Conservation (phyloP, 306 rosid genomes). For the Trifolium repens region DNA sequence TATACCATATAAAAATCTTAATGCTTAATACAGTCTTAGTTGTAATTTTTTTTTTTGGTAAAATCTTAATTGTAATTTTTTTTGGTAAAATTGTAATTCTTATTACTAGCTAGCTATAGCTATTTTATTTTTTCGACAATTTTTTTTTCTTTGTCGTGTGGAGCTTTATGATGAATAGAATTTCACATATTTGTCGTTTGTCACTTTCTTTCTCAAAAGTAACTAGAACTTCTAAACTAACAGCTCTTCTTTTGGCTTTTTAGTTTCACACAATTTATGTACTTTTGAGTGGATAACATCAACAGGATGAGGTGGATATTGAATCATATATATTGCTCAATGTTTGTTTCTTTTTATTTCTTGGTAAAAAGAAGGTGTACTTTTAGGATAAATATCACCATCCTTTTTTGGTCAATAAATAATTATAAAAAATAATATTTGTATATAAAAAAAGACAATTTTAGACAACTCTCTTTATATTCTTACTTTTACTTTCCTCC, state of each 20-base stretch:
- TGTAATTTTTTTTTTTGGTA: too few species aligned
- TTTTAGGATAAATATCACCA: slow-evolving; percentile 30
- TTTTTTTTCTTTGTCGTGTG: neutral
- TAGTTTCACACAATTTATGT: slow-evolving; percentile 31
- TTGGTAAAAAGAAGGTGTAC: slow-evolving; percentile 23
- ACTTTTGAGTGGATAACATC: slow-evolving; percentile 34
- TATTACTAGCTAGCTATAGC: neutral
- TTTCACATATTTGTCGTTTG: neutral
- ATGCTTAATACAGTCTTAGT: too few species aligned
- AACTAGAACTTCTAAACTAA: slow-evolving; percentile 1
- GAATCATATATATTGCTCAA: slow-evolving; percentile 8
- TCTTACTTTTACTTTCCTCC: too few species aligned
- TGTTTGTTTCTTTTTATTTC: slow-evolving; percentile 21
- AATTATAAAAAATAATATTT: too few species aligned
- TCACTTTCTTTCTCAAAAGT: slow-evolving; percentile 34
- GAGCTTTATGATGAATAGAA: neutral
- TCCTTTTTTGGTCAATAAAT: neutral
- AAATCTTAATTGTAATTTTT: too few species aligned
- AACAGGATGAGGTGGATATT: slow-evolving; percentile 29
- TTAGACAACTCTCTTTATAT: too few species aligned
- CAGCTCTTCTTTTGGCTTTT: slow-evolving; percentile 22
- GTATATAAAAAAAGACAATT: too few species aligned
- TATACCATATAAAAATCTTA: too few species aligned
- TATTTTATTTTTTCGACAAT: too few species aligned
- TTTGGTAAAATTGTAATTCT: too few species aligned